phyloP scores from a whole-genome alignment of 2,329 filamentous ascomycete genomes.

The Cryphonectria naterciae region DNA sequence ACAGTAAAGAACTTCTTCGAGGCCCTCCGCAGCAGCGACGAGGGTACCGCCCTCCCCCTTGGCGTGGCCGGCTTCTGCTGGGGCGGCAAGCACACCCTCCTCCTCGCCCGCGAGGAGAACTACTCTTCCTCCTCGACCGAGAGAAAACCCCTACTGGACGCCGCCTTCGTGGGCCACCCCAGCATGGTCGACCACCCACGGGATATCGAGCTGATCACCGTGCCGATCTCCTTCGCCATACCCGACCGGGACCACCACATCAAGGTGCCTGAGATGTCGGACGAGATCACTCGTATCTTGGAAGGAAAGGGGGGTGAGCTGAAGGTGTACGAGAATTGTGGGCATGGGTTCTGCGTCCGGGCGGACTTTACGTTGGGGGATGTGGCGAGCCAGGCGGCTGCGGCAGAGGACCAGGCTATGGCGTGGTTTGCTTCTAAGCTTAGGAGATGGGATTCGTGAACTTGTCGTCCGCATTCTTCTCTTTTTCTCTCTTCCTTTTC shows the following conservation, averaged over 20 bases:
- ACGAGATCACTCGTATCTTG: constrained; percentile 42
- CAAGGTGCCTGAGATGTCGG: constrained; percentile 38
- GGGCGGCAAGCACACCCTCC: constrained; percentile 60
- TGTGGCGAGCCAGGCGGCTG: constrained; percentile 35
- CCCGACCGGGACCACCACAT: constrained; percentile 49
- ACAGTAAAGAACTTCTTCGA: constrained; percentile 44
- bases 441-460: not conserved
- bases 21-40: constrained; percentile 40
- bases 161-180: constrained; percentile 58
- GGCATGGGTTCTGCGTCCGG: constrained; percentile 48
- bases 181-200: constrained; percentile 50
- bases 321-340: constrained; percentile 42
- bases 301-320: constrained; percentile 44
- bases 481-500: not conserved
- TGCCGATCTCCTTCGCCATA: constrained; percentile 52
- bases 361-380: constrained; percentile 38
- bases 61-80: constrained; percentile 66
- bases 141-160: constrained; percentile 51
- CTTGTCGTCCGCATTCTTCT: not conserved
- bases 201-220: constrained; percentile 49
- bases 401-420: constrained; percentile 41
- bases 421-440: constrained; percentile 38
- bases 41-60: constrained; percentile 41
- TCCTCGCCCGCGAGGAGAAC: constrained; percentile 46
- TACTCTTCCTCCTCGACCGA: constrained; percentile 10